These are phyloP conservation scores for Clarkia xantiana DNA, from an alignment of 345 rosid genomes.

Conservation along the genomic window DNA sequence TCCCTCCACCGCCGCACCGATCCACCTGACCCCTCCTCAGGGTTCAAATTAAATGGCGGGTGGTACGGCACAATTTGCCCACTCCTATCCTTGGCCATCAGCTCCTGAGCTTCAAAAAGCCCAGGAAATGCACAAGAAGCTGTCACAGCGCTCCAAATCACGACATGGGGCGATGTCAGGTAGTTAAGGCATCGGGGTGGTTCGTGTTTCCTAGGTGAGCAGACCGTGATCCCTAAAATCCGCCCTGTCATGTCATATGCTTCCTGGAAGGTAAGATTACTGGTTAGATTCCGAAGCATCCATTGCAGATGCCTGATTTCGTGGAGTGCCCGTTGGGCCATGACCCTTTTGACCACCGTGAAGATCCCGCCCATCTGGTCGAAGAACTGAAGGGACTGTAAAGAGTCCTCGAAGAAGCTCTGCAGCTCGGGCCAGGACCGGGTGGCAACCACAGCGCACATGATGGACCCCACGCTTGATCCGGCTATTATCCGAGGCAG, in stretches of 20 bases:
- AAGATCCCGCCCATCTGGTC: constrained; percentile 89
- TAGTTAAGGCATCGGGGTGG: constrained; percentile 98
- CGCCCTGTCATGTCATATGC: constrained; percentile 96
- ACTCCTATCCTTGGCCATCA: constrained; percentile 93
- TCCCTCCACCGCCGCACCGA: constrained; percentile 88
- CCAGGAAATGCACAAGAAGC: constrained; percentile 99
- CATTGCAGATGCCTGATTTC: constrained; percentile 83
- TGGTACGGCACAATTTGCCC: constrained; percentile 93
- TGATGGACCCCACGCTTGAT: constrained; percentile 93
- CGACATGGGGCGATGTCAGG: constrained; percentile 94
- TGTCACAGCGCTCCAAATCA: constrained; percentile 96
- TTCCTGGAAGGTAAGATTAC: constrained; percentile 96
- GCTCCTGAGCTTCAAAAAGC: constrained; percentile 93
- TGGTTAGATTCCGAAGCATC: constrained; percentile 77
- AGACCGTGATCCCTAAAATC: constrained; percentile 85
- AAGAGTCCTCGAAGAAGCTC: constrained; percentile 73
- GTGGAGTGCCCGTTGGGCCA: constrained; percentile 82
- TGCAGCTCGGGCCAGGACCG: constrained; percentile 98
- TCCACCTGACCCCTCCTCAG: constrained; percentile 52
- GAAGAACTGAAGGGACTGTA: constrained; percentile 70
- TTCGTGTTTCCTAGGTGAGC: constrained; percentile 98
- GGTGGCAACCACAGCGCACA: constrained; percentile 75
- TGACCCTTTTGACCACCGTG: constrained; percentile 68
- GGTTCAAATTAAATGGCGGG: constrained; percentile 83
- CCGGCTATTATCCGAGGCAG: constrained; percentile 89